Evolutionary conservation across 441 rosid genomes (phyloP), one percentile per base, ranked within the genome.

Genomic region (Sinapis alba): DNA sequence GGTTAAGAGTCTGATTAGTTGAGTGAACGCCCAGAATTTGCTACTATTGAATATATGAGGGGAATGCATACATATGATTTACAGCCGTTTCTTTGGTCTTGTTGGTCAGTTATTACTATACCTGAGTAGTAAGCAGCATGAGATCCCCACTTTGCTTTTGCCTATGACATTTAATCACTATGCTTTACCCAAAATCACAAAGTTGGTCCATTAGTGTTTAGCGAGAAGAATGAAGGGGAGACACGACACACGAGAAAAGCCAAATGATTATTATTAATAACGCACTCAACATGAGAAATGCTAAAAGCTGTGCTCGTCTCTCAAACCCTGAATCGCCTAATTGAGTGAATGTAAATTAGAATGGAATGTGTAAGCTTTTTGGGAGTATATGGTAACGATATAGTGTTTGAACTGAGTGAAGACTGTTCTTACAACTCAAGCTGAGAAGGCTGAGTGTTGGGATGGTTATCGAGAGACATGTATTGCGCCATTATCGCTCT

Each of bases 401-500:
- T 11, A 56, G 28, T 56, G 61, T 56, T 30, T 47, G 62, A 18
- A 28, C 2, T 6, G 28, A 51, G 66, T 58, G 57, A 50, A 24
- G 58, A 7, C 9, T 56, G 18, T 63, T 34, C 62, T 71, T 60
- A 77, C 64, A 65, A 58, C 69, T 77, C 80, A 60, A 77, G 68
- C 54, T 70, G 80, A 65, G 76, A 71, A 65, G 43, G 89, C 7
- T 87, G 97, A 78, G 78, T 69, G 73, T 87, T 97, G 1, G 89
- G 79, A 78, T 96, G 85, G 72, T 90, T 93, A 77, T 96, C 97
- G 19, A 93, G 89, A 47, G 99, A 97, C 99, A 96, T 96, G 86
- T 90, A 96, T 77, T 93, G 97, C n/a, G 99, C 98, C 98, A 96
- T 91, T 71, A 96, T 96, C 21, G 99, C 97, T 84, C 97, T 84